These are phyloP conservation scores for Bondarzewia mesenterica DNA, from an alignment of 1,284 basidiomycete species.

Conservation along the genomic window DNA sequence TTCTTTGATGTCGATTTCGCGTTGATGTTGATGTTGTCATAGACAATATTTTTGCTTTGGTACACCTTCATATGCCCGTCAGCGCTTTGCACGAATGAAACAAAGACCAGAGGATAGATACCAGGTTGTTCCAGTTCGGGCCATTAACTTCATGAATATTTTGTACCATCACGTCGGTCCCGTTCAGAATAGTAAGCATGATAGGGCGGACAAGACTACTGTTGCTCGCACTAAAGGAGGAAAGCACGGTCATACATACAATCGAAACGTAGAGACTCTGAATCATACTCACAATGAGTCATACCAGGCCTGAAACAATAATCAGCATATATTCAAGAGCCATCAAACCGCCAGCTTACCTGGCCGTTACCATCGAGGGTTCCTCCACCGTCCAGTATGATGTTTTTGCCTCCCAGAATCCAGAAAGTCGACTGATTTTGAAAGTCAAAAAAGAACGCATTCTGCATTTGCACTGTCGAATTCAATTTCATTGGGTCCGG, in stretches of 20 bases:
- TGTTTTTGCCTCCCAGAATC: slow-evolving; percentile 52
- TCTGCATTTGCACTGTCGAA: background rate
- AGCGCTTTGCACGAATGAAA: background rate
- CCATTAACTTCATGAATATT: slow-evolving; percentile 32
- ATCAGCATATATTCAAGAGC: background rate
- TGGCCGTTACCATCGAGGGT: slow-evolving; percentile 55
- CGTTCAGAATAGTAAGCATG: slow-evolving; percentile 52
- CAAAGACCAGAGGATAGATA: slow-evolving; percentile 11
- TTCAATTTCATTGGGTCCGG: background rate
- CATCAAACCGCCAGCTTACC: slow-evolving; percentile 18
- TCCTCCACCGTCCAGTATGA: slow-evolving; percentile 49
- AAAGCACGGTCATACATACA: background rate
- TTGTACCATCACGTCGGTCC: slow-evolving; percentile 42
- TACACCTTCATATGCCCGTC: slow-evolving; percentile 21
- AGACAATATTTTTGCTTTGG: slow-evolving; percentile 31
- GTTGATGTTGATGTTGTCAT: slow-evolving; percentile 28
- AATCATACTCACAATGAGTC: slow-evolving; percentile 37
- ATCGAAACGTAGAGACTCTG: background rate
- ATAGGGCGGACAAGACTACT: slow-evolving; percentile 51
- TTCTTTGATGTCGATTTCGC: slow-evolving; percentile 36
- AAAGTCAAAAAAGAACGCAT: slow-evolving; percentile 42
- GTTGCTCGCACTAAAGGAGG: slow-evolving; percentile 15
- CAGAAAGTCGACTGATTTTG: slow-evolving; percentile 55
- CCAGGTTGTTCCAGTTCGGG: slow-evolving; percentile 52
- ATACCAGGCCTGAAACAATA: slow-evolving; percentile 38